Conservation (phyloP, 129 eudicot genomes). For the Silybum marianum region DNA sequence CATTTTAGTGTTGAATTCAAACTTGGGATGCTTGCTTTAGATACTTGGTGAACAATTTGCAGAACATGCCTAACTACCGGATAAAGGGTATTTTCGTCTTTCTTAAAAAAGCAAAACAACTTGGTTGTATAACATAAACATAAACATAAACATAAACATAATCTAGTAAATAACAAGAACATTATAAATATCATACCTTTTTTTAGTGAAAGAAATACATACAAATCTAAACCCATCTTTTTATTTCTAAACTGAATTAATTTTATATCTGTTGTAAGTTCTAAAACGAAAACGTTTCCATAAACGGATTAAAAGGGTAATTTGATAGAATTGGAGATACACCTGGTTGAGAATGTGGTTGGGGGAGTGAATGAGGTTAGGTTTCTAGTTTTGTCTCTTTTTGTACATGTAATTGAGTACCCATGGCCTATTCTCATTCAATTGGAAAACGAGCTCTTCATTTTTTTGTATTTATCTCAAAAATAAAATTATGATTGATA, state of each 20-base stretch:
- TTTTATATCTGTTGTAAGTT: background rate
- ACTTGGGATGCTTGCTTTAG: conserved; percentile 39
- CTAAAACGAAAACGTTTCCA: background rate
- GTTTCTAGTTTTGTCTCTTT: conserved; percentile 41
- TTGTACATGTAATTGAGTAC: conserved; percentile 43
- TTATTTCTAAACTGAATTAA: too few species aligned
- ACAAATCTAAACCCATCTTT: background rate
- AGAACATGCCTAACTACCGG: conserved; percentile 22
- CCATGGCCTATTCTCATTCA: conserved; percentile 46
- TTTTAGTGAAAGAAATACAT: background rate
- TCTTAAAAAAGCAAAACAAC: background rate
- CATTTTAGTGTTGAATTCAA: conserved; percentile 39
- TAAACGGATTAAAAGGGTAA: conserved; percentile 2
- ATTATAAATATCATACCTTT: background rate
- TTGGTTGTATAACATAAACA: background rate
- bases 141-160: background rate
- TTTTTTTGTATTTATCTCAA: conserved; percentile 26
- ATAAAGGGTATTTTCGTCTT: conserved; percentile 13
- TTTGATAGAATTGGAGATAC: background rate
- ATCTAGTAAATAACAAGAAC: background rate
- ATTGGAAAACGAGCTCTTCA: conserved; percentile 29
- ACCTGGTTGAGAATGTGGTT: conserved; percentile 32
- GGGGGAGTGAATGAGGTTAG: conserved; percentile 41
- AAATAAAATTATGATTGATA: conserved; percentile 4
- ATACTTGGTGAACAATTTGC: conserved; percentile 28